Conservation (phyloP, 257 asterid genomes). For the Fraxinus pennsylvanica region DNA sequence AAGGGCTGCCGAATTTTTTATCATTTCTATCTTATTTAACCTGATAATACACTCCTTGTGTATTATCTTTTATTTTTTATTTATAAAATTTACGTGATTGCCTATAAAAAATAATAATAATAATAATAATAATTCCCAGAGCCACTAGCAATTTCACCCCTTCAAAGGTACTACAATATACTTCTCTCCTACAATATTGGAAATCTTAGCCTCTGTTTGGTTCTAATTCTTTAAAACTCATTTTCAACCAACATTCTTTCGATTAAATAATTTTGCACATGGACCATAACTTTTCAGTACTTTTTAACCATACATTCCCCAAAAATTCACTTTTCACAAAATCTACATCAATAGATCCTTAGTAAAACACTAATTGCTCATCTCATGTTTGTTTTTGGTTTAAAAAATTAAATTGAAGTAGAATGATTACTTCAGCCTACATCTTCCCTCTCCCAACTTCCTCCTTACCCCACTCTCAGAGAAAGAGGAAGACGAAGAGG, state of each 20-base stretch:
- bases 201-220: neutral
- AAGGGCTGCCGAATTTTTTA: too few species aligned
- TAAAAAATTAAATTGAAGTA: neutral
- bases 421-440: neutral
- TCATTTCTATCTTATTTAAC: too few species aligned
- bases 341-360: too few species aligned
- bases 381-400: neutral
- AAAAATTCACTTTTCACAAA: too few species aligned
- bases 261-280: too few species aligned
- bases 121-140: neutral
- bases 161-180: neutral
- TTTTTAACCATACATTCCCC: too few species aligned
- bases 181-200: neutral
- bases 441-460: constrained; percentile 1
- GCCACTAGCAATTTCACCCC: neutral
- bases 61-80: too few species aligned
- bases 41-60: too few species aligned
- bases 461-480: neutral
- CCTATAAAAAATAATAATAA: neutral
- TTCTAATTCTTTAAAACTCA: too few species aligned
- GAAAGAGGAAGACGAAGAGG: neutral
- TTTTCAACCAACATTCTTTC: too few species aligned
- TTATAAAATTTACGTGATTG: too few species aligned
- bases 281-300: too few species aligned
- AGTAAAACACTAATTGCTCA: neutral